Conservation (phyloP, 768 basidiomycete species). For the Coprinopsis sp. region DNA sequence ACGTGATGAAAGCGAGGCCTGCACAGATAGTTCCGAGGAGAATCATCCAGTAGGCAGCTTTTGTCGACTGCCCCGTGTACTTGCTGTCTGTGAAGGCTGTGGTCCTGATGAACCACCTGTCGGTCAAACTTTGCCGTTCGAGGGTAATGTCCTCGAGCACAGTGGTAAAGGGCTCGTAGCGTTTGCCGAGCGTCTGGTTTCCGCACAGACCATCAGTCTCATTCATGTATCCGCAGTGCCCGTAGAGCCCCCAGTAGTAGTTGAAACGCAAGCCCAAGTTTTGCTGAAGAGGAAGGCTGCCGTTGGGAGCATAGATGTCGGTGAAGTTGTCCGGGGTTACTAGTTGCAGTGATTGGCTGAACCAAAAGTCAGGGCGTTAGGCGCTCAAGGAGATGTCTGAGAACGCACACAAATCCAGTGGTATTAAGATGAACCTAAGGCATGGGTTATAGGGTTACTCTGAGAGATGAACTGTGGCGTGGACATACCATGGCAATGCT, state of each 20-base stretch:
- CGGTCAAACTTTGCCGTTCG: constrained; percentile 57
- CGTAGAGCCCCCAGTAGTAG: constrained; percentile 80
- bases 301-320: constrained; percentile 62
- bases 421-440: constrained; percentile 63
- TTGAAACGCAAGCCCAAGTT: constrained; percentile 59
- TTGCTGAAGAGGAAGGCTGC: constrained; percentile 53
- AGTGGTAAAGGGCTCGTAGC: constrained; percentile 60
- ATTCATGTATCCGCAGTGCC: constrained; percentile 70
- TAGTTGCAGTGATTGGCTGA: constrained; percentile 2
- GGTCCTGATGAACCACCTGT: constrained; percentile 47
- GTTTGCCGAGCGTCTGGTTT: constrained; percentile 51
- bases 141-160: constrained; percentile 63
- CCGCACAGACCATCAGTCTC: constrained; percentile 58
- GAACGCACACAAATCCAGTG: constrained; percentile 62
- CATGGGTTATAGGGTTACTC: constrained; percentile 4
- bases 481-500: constrained; percentile 65
- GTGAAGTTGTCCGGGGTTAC: constrained; percentile 53
- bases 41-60: constrained; percentile 71
- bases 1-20: constrained; percentile 64
- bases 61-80: constrained; percentile 59
- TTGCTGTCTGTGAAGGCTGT: constrained; percentile 47
- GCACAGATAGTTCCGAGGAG: constrained; percentile 68
- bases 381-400: background rate
- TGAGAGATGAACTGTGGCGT: background rate
- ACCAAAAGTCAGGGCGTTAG: constrained; percentile 1